Percentiles rank a stretch among this genome's conserved stretches.
Conservation (phyloP, 192 early-diverging fungal genomes). For the Backusella macrospora region DNA sequence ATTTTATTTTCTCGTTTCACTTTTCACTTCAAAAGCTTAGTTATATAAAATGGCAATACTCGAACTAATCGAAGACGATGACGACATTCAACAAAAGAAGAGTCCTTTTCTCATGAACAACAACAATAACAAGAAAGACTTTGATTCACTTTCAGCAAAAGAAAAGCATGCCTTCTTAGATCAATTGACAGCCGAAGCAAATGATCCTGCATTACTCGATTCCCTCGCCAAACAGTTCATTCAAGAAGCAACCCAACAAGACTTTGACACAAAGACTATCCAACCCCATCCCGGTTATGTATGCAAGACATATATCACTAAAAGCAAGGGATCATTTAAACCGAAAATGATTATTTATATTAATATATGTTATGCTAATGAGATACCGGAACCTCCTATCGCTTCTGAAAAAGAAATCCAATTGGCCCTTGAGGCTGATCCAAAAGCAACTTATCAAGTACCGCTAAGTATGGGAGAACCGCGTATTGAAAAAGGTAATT, state of each 20-base stretch:
- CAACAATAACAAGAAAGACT: neutral
- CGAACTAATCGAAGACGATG: conserved; percentile 13
- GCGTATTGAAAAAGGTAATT: conserved; percentile 42
- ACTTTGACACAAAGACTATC: conserved; percentile 13
- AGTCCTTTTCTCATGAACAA: conserved; percentile 5
- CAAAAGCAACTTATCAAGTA: conserved; percentile 61
- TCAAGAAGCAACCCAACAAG: neutral
- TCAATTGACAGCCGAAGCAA: conserved; percentile 16
- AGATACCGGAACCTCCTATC: conserved; percentile 57
- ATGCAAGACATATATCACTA: conserved; percentile 21
- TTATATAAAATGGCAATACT: conserved; percentile 13
- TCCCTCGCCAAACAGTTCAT: neutral
- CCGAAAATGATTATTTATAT: conserved; percentile 56
- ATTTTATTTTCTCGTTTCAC: neutral
- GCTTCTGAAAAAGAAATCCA: conserved; percentile 66
- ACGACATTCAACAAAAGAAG: neutral
- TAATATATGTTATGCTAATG: conserved; percentile 63
- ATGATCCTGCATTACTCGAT: conserved; percentile 23
- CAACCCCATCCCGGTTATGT: conserved; percentile 32
- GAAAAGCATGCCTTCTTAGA: conserved; percentile 21
- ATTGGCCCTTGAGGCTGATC: conserved; percentile 61
- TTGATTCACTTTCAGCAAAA: conserved; percentile 2
- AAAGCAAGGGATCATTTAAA: neutral
- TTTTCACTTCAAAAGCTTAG: neutral
- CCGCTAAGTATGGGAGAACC: conserved; percentile 61